These are phyloP conservation scores for Coemansia sp. DNA, from an alignment of 192 early-diverging fungal species.

Conservation along the genomic window DNA sequence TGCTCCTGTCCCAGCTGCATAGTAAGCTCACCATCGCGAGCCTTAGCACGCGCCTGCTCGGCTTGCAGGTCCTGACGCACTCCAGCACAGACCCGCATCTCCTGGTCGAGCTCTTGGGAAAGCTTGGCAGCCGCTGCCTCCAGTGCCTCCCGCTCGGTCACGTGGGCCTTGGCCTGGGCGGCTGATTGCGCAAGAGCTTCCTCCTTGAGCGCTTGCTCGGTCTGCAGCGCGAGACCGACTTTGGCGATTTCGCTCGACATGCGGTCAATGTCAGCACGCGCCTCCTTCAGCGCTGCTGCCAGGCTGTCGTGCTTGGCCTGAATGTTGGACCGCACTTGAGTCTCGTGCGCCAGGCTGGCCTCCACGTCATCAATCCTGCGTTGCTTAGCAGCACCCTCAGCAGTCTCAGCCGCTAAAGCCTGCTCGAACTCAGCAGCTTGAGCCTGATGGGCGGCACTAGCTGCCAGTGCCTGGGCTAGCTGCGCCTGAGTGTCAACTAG, in stretches of 20 bases:
- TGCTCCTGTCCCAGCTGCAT: constrained; percentile 18
- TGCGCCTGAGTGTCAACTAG: background rate
- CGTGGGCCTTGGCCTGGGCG: constrained; percentile 10
- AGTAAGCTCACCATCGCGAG: background rate
- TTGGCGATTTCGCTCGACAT: constrained; percentile 4
- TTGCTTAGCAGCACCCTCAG: background rate
- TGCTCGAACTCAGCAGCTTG: constrained; percentile 10
- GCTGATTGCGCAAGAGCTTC: constrained; percentile 10
- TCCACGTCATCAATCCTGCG: constrained; percentile 28
- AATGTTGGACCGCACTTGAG: constrained; percentile 32
- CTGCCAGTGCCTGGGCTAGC: background rate
- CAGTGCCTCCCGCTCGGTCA: constrained; percentile 10
- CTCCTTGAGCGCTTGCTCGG: constrained; percentile 7
- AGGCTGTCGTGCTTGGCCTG: constrained; percentile 38
- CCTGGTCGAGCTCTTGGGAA: background rate
- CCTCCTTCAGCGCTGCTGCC: constrained; percentile 23
- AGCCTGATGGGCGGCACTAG: background rate
- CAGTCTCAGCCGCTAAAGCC: background rate
- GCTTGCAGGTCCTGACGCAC: background rate
- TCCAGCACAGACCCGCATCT: background rate
- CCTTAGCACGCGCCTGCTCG: constrained; percentile 3
- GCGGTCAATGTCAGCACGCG: constrained; percentile 10
- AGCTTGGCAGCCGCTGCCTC: constrained; percentile 12
- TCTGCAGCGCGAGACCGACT: constrained; percentile 3
- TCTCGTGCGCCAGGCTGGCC: constrained; percentile 29